These are phyloP conservation scores for Tricholoma sp. DNA, from an alignment of 768 basidiomycete genomes.

Conservation along the genomic window DNA sequence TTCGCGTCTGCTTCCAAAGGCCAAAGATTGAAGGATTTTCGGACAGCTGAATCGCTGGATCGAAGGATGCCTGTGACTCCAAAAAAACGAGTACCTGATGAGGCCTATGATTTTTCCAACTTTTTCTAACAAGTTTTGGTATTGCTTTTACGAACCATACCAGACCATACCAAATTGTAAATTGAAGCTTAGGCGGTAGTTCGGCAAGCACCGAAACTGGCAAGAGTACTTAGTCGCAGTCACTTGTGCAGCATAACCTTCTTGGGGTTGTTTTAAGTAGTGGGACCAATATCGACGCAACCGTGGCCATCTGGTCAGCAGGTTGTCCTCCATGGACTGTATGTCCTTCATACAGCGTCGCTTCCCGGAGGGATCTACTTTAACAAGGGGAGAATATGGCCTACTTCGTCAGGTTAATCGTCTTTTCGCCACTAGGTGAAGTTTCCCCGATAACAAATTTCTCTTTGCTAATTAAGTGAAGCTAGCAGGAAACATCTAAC, in stretches of 20 bases:
- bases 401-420: neutral
- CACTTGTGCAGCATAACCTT: too few relatives aligned
- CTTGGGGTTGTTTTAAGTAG: neutral
- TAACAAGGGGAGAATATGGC: neutral
- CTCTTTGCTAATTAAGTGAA: neutral
- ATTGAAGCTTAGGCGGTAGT: too few relatives aligned
- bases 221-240: too few relatives aligned
- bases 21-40: slow-evolving; percentile 17
- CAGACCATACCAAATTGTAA: too few relatives aligned
- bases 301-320: neutral
- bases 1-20: slow-evolving; percentile 36
- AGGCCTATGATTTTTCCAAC: slow-evolving; percentile 49
- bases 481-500: neutral
- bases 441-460: neutral
- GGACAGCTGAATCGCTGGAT: slow-evolving; percentile 9
- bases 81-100: slow-evolving; percentile 17
- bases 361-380: neutral
- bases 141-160: too few relatives aligned
- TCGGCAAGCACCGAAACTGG: too few relatives aligned
- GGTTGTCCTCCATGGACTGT: neutral
- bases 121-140: slow-evolving; percentile 32
- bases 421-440: neutral
- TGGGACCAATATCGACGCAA: neutral
- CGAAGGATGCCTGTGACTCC: slow-evolving; percentile 1
- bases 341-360: neutral